Evolutionary conservation across 1,284 basidiomycete genomes (phyloP), one percentile per base, ranked within the genome.

Genomic region (Marasmius oreades): DNA sequence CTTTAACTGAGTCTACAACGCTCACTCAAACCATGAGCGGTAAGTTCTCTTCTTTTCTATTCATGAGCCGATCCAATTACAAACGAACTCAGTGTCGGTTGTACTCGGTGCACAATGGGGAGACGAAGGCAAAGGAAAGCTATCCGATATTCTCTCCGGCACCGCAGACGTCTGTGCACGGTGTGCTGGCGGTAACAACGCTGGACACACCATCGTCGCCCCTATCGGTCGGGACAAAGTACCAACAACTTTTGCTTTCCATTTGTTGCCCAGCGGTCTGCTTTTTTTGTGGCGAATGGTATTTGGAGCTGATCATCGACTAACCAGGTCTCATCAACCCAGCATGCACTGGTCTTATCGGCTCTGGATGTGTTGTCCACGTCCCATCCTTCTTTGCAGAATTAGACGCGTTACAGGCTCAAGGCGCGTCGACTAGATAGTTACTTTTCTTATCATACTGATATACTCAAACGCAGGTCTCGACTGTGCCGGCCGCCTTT

Each of bases 111-210:
- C 92, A 58, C 94, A 97, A 69, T 97, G 94, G 94, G 94, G 94
- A 59, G 94, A 96, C 73, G 93, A 96, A 74, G 93, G 94, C 64
- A 97, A 97, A 73, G 94, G 94, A 48, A 96, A 98, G 75, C 86
- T 98, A 59, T 94, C 95, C 60, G 93, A 99, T 73, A 89, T 97
- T 69, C 80, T 97, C 64, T 82, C 93, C 47, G 91, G 88, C 20
- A 85, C 96, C 55, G 84, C 86, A 64, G 96, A 99, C 71, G 75
- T 99, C 68, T 98, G 95, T 68, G 96, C 95, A 34, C 85, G 96
- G 48, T 98, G 95, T 72, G 96, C 96, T 5, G 96, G 96, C 26
- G 97, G 96, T 18, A 98, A 98, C 78, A 99, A 99, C 70, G 96
- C 96, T 43, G 97, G 96, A 5, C 96, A 99, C 74, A 99, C 97